Evolutionary conservation across 176 grass and related monocot genomes (phyloP), one percentile per base, ranked within the genome.

Genomic region (Rhynchospora tenuis): DNA sequence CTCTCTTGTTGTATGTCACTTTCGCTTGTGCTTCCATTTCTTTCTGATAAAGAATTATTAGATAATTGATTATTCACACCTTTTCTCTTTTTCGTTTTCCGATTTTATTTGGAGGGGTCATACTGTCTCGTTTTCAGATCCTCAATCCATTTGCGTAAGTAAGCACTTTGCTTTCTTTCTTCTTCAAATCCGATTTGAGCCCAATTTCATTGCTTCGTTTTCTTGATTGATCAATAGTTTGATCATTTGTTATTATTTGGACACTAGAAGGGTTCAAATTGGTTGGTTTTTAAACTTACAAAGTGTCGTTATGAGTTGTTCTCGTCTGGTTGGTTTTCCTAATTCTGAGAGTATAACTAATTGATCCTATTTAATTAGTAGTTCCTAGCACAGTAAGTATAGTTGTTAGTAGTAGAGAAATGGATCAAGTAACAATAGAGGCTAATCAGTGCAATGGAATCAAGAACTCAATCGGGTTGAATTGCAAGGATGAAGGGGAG

Each of bases 391-490:
- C 12, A 42, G 52, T 71, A 4, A 52, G 4, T 19, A n/a, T 44
- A 73, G 55, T 22, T 26, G 7, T 5, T 23, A 11, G 9, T 56
- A 59, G 22, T 73, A 58, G 60, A 61, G 64, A 19, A 54, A 88
- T 88, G 87, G 87, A 88, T 88, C 66, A 9, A 61, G 75, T 10
- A 31, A 17, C 22, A 20, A 38, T 31, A 58, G 87, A 88, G 27
- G 73, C 74, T 67, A 57, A 79, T 84, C 45, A 23, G 14, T 48
- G 86, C 43, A 80, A 85, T 81, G 87, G 82, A 63, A 73, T 7
- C 26, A 80, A 80, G 29, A 26, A 24, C 24, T 84, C 81, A 14
- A n/a, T 45, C 27, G 72, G 20, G 24, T 13, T 54, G 16, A 54
- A 72, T 81, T 50, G 67, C 17, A 82, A 73, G 77, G 78, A 81